Conservation (phyloP, 306 rosid genomes). For the Lathyrus aphaca region DNA sequence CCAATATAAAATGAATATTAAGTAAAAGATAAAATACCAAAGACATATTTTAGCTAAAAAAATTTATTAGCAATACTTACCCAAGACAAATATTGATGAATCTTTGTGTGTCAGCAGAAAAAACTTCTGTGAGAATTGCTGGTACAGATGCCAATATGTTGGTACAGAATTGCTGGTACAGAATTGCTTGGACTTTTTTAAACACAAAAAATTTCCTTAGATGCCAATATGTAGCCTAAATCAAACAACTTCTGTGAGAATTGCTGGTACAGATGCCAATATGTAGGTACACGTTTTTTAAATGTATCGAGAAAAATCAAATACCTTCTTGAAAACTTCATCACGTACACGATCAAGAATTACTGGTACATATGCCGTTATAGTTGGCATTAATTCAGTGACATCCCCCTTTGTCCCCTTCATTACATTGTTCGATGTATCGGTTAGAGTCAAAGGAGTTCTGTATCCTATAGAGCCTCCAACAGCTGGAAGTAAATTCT, state of each 20-base stretch:
- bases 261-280: constrained; percentile 34
- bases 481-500: constrained; percentile 80
- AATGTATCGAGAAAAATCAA: constrained; percentile 38
- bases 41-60: too few species aligned
- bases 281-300: constrained; percentile 22
- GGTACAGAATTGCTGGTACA: too few species aligned
- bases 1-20: not conserved
- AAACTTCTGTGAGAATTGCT: too few species aligned
- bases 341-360: constrained; percentile 97
- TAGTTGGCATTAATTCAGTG: constrained; percentile 71
- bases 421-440: constrained; percentile 92
- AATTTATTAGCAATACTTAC: constrained; percentile 48
- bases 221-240: constrained; percentile 78
- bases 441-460: constrained; percentile 88
- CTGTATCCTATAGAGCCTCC: constrained; percentile 97
- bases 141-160: too few species aligned
- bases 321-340: constrained; percentile 89
- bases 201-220: constrained; percentile 82
- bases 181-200: constrained; percentile 80
- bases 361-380: constrained; percentile 94
- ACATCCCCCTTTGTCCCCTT: constrained; percentile 90
- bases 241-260: constrained; percentile 76
- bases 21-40: not conserved
- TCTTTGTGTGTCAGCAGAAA: constrained; percentile 89
- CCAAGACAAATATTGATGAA: constrained; percentile 97